A percentile compares a stretch with the other conserved stretches of the same genome.
phyloP scores from a whole-genome alignment of 257 asterid genomes.

The Datura wrightii region DNA sequence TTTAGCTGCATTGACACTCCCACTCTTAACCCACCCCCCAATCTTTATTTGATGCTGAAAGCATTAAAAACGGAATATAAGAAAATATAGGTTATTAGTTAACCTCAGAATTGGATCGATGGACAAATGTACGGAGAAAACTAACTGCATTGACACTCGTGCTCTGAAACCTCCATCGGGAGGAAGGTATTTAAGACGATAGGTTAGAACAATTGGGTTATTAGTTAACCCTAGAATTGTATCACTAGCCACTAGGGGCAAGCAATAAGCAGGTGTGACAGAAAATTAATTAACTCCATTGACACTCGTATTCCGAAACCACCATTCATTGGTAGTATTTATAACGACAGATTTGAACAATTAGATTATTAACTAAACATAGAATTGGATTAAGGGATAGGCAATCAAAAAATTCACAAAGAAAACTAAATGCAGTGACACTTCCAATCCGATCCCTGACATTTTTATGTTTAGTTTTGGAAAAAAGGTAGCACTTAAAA shows the following conservation, averaged over 20 bases:
- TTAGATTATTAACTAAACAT: slow-evolving; percentile 20
- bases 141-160: background rate
- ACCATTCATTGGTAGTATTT: background rate
- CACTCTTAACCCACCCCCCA: background rate
- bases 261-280: background rate
- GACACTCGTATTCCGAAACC: background rate
- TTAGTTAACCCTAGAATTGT: background rate
- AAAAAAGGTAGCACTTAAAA: background rate
- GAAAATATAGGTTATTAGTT: background rate
- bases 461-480: background rate
- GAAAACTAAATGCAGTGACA: background rate
- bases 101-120: slow-evolving; percentile 34
- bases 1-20: slow-evolving; percentile 1
- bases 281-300: background rate
- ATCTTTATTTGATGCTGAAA: background rate
- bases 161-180: background rate
- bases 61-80: background rate
- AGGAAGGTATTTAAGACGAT: background rate
- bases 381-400: slow-evolving; percentile 30
- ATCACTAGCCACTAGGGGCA: background rate
- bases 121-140: background rate
- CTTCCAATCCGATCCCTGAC: background rate
- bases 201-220: slow-evolving; percentile 3
- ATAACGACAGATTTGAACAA: background rate
- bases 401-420: background rate